Conservation (phyloP, 2,329 filamentous ascomycete genomes). For the Fusarium sarcochroum region DNA sequence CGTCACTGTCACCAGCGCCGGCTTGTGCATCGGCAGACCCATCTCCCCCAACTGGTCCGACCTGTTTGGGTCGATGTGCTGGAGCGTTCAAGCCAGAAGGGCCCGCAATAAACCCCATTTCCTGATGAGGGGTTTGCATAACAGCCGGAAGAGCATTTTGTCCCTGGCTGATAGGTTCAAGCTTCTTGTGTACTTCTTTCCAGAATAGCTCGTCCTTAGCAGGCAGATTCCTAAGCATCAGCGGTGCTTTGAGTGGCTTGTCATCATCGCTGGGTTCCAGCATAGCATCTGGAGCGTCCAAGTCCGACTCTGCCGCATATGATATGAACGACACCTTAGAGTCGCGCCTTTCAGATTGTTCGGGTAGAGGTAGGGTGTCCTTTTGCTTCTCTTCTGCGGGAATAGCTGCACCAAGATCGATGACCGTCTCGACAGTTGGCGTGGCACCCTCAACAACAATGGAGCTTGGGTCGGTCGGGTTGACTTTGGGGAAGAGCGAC, state of each 20-base stretch:
- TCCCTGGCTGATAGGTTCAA: conserved; percentile 64
- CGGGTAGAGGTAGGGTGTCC: conserved; percentile 7
- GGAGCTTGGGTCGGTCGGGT: conserved; percentile 55
- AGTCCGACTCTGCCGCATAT: conserved; percentile 21
- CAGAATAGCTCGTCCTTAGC: conserved; percentile 70
- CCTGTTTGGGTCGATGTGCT: conserved; percentile 14
- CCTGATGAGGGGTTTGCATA: conserved; percentile 54
- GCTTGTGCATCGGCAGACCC: conserved; percentile 41
- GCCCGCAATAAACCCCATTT: conserved; percentile 32
- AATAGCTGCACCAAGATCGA: conserved; percentile 21
- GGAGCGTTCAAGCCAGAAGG: conserved; percentile 32
- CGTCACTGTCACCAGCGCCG: conserved; percentile 46
- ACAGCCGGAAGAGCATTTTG: conserved; percentile 63
- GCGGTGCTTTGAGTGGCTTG: conserved; percentile 63
- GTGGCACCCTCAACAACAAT: conserved; percentile 49
- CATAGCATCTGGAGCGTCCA: conserved; percentile 45
- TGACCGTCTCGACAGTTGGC: conserved; percentile 45
- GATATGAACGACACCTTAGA: conserved; percentile 39
- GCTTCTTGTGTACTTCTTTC: conserved; percentile 63
- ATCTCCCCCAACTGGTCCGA: conserved; percentile 42
- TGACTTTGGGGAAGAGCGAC: conserved; percentile 63
- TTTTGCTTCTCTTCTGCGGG: conserved; percentile 8
- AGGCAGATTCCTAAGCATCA: conserved; percentile 69
- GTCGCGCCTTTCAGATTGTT: conserved; percentile 23
- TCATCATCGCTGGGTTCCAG: conserved; percentile 60